Evolutionary conservation across 2,329 filamentous ascomycete genomes (phyloP).

Genomic region (Calycina marina): DNA sequence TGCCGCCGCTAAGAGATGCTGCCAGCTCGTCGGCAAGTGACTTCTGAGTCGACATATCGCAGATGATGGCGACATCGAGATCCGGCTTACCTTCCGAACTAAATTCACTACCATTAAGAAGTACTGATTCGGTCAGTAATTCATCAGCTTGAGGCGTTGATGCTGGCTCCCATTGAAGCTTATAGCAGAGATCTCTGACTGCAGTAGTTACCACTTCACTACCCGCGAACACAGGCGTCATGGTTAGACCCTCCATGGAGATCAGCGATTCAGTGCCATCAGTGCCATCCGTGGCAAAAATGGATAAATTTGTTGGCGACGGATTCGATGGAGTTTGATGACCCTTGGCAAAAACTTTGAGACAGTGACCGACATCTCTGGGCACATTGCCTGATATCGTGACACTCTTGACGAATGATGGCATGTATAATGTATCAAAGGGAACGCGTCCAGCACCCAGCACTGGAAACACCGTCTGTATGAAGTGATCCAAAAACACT

Average conservation of each 20-base stretch:
- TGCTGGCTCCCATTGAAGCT: not conserved
- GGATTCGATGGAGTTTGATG: not conserved
- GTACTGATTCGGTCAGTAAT: too few species aligned
- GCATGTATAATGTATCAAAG: not conserved
- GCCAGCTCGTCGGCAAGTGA: not conserved
- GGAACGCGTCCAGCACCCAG: not conserved
- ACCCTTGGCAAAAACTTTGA: conserved; percentile 1
- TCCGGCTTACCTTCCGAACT: not conserved
- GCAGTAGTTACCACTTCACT: not conserved
- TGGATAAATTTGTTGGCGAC: not conserved
- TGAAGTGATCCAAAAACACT: conserved; percentile 35
- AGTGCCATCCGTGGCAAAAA: not conserved
- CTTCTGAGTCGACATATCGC: not conserved
- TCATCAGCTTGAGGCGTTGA: not conserved
- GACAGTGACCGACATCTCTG: not conserved
- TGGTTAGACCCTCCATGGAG: not conserved
- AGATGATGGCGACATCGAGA: not conserved
- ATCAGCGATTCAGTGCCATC: not conserved
- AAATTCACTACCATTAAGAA: too few species aligned
- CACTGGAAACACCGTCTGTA: conserved; percentile 9
- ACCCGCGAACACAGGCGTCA: not conserved
- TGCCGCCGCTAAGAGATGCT: not conserved
- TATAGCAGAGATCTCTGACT: not conserved
- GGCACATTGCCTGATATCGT: not conserved
- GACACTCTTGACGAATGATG: not conserved